Evolutionary conservation across 1,284 basidiomycete genomes (phyloP).

Genomic region (Termitomyces sp.): DNA sequence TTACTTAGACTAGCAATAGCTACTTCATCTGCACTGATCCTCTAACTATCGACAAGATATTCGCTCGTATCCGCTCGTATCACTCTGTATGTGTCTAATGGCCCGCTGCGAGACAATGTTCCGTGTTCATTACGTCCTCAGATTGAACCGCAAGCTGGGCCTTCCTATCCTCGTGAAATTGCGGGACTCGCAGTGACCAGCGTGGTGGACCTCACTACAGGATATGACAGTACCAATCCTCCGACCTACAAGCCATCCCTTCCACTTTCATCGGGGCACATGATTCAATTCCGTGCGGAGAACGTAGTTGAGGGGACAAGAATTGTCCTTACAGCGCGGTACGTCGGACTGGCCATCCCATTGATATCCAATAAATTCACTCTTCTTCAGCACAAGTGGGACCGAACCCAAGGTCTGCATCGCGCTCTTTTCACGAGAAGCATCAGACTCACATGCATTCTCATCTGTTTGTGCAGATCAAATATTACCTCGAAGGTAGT

Average conservation of each 20-base stretch:
- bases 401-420: constrained; percentile 73
- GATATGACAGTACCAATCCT: constrained; percentile 68
- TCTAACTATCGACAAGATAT: constrained; percentile 59
- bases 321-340: constrained; percentile 67
- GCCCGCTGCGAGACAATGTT: no score
- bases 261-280: constrained; percentile 75
- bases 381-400: constrained; percentile 62
- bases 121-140: not conserved
- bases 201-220: constrained; percentile 70
- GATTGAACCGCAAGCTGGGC: not conserved
- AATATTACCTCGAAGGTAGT: constrained; percentile 77
- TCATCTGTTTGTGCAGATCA: constrained; percentile 48
- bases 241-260: constrained; percentile 59
- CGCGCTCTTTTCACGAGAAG: not conserved
- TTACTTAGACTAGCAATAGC: constrained; percentile 67
- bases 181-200: constrained; percentile 55
- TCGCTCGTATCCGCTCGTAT: constrained; percentile 57
- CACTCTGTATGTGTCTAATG: constrained; percentile 28
- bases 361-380: not conserved
- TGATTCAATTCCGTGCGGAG: constrained; percentile 73
- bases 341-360: constrained; percentile 13
- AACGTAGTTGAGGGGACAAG: constrained; percentile 36
- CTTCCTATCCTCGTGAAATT: constrained; percentile 55
- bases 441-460: not conserved
- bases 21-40: constrained; percentile 76